Conservation (phyloP, 306 rosid genomes). For the Inga laurina region DNA sequence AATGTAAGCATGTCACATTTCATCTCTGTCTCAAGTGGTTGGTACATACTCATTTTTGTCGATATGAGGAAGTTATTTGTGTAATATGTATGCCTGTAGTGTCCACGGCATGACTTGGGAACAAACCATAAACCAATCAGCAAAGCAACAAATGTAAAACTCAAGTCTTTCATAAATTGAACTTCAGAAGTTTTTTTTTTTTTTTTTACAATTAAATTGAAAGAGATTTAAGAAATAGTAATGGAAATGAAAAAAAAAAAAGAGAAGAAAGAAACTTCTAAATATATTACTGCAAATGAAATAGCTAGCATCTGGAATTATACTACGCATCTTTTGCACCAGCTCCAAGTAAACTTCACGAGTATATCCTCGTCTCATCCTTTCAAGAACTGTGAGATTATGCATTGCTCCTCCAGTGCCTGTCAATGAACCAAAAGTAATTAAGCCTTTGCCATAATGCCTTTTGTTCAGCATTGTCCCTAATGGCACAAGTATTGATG, state of each 20-base stretch:
- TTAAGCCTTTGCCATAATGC: constrained; percentile 95
- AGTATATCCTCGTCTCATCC: constrained; percentile 95
- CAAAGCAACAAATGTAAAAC: background rate
- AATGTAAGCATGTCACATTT: constrained; percentile 16
- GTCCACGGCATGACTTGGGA: background rate
- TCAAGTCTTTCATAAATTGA: background rate
- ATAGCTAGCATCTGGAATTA: constrained; percentile 92
- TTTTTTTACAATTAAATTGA: background rate
- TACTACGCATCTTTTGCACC: constrained; percentile 72
- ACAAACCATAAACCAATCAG: background rate
- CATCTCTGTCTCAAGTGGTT: constrained; percentile 1
- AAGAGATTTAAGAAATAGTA: constrained; percentile 21
- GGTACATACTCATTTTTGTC: constrained; percentile 11
- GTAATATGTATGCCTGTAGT: background rate
- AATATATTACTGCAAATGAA: constrained; percentile 77
- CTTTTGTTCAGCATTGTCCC: constrained; percentile 96
- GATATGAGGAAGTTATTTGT: constrained; percentile 4
- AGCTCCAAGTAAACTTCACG: constrained; percentile 91
- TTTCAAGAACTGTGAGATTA: constrained; percentile 43
- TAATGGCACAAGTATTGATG: constrained; percentile 94
- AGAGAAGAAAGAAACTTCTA: constrained; percentile 4
- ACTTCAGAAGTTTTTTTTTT: background rate
- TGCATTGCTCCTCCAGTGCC: constrained; percentile 88
- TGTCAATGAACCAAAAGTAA: constrained; percentile 96
- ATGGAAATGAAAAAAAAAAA: background rate